Evolutionary conservation across 2,329 filamentous ascomycete species (phyloP), one percentile per base, ranked within the genome.

Genomic region (Keithomyces neogunnii): DNA sequence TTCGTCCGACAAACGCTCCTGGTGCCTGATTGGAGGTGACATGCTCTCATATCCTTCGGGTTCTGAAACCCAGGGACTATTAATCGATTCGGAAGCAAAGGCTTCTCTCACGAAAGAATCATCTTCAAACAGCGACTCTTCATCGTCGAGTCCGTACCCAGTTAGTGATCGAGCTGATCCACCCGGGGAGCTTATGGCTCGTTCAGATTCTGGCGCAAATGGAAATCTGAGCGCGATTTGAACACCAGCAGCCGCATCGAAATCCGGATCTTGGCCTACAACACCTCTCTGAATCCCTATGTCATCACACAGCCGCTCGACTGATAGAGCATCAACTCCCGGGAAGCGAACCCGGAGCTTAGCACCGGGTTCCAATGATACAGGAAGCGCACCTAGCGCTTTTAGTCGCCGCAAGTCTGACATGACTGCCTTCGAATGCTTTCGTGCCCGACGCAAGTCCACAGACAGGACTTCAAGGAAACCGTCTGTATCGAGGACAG

Each of bases 371-470:
- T 89, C 81, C 49, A 96, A 77, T 0, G 81, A 76, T 35, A 97
- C 81, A 0, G 92, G 90, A 26, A 99, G 72, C 63, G 96, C 90
- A 1, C 93, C 93, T 1, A 97, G 68, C 1, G 76, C 71, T 1
- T 89, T 81, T 1, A 99, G 74, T 36, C 82, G 81, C 61, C 88
- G 86, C 5, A 99, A 74, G 61, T 99, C 93, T 48, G 85, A 86
- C 61, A 93, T 78, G 1, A 92, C 79, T 5, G 82, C 80, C 2
- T 88, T 83, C 19, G 96, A 76, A 57, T 96, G 91, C 68, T 92
- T 88, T 54, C 96, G 71, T 1, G 89, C 85, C 49, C 89, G 85
- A 2, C 87, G 86, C 66, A 99, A 96, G 70, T 99, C 93, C 44
- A 85, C 80, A 26, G 89, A 89, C 7, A 99, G 80, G 32, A 89